These are phyloP conservation scores for Elaeis guineensis DNA, from an alignment of 176 grass and related monocot species.

Conservation along the genomic window DNA sequence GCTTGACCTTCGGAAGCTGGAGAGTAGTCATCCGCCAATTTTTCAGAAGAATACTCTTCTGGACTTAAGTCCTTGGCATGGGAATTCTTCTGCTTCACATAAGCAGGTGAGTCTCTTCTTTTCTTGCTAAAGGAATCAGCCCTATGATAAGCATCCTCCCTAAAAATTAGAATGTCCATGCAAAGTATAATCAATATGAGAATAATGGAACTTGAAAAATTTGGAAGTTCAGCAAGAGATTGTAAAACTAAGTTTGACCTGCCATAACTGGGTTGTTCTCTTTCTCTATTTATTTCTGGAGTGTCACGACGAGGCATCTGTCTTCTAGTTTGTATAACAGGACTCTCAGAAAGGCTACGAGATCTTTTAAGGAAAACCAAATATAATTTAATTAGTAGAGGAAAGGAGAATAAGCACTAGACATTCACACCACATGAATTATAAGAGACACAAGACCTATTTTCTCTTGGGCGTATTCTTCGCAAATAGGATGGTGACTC, in stretches of 20 bases:
- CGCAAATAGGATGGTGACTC: slow-evolving; percentile 4
- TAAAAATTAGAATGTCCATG: slow-evolving; percentile 7
- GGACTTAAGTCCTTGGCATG: slow-evolving; percentile 17
- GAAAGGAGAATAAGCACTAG: neutral
- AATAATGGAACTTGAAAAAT: neutral
- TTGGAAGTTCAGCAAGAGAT: slow-evolving; percentile 1
- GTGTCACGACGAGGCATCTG: slow-evolving; percentile 21
- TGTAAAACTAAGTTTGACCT: slow-evolving; percentile 30
- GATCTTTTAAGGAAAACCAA: neutral
- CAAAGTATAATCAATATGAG: neutral
- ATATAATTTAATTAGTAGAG: slow-evolving; percentile 5
- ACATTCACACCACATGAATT: neutral
- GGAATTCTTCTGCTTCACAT: slow-evolving; percentile 21
- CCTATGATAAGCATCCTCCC: slow-evolving; percentile 27
- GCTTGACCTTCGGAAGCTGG: neutral
- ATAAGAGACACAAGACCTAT: slow-evolving; percentile 17
- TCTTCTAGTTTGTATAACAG: slow-evolving; percentile 41
- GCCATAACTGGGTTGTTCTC: slow-evolving; percentile 34
- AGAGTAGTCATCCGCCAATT: slow-evolving; percentile 6
- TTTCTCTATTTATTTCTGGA: slow-evolving; percentile 42
- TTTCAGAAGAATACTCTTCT: slow-evolving; percentile 32
- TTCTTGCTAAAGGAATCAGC: slow-evolving; percentile 46
- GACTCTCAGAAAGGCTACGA: slow-evolving; percentile 25
- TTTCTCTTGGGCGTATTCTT: slow-evolving; percentile 8
- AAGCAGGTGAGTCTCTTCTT: slow-evolving; percentile 33